Evolutionary conservation across 805 yeast species (phyloP).

Genomic region (Teunomyces barrocoloradensis): DNA sequence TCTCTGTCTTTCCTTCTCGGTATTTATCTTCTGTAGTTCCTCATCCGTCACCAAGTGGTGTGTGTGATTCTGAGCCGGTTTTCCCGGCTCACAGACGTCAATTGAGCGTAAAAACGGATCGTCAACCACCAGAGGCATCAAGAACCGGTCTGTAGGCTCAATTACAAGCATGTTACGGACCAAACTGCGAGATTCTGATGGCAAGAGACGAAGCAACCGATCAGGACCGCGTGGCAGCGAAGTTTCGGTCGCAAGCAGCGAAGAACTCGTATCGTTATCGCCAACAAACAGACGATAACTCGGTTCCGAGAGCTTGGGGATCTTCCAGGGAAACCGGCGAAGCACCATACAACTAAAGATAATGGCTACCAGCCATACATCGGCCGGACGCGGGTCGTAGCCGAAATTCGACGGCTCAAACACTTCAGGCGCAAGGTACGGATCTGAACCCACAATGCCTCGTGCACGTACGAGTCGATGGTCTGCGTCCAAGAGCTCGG

Average conservation of each 20-base stretch:
- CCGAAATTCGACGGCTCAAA: constrained; percentile 40
- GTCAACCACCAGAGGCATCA: constrained; percentile 52
- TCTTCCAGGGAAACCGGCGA: constrained; percentile 92
- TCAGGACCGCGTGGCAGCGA: constrained; percentile 7
- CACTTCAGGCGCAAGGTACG: constrained; percentile 93
- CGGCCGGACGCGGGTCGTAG: constrained; percentile 87
- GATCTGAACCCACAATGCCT: constrained; percentile 95
- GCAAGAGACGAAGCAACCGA: constrained; percentile 56
- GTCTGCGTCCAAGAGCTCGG: constrained; percentile 36
- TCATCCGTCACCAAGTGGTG: constrained; percentile 73
- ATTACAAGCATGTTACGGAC: constrained; percentile 65
- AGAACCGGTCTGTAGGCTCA: constrained; percentile 55
- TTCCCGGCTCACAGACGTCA: constrained; percentile 1
- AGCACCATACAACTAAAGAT: constrained; percentile 88
- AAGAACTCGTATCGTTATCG: constrained; percentile 2
- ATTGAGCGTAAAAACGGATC: constrained; percentile 62
- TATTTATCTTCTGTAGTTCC: constrained; percentile 42
- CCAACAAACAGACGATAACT: constrained; percentile 65
- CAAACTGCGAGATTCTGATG: constrained; percentile 59
- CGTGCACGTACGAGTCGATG: constrained; percentile 58
- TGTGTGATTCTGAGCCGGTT: constrained; percentile 39
- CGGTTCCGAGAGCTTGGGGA: constrained; percentile 75
- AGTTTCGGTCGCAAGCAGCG: constrained; percentile 5
- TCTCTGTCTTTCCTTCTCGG: constrained; percentile 24
- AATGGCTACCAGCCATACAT: constrained; percentile 92